Conservation (phyloP, 345 rosid genomes). For the Lagerstroemia speciosa region DNA sequence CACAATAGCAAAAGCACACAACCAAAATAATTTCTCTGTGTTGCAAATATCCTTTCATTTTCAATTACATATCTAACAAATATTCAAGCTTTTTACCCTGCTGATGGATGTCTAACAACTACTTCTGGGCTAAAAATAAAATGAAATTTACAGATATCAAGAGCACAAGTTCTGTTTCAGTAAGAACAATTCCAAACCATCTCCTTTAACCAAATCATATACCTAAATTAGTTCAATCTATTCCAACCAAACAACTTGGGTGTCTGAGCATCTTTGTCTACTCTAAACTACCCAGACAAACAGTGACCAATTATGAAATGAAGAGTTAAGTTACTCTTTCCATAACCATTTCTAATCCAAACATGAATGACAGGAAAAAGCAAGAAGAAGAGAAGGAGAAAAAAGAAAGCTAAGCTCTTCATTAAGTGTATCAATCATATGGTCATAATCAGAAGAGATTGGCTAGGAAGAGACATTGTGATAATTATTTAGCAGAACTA, state of each 20-base stretch:
- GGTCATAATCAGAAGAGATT: neutral
- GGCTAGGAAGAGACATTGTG: neutral
- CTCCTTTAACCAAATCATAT: neutral
- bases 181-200: neutral
- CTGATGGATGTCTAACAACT: too few species aligned
- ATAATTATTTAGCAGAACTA: too few species aligned
- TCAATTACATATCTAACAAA: too few species aligned
- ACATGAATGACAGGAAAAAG: neutral
- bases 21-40: neutral
- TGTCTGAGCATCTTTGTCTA: neutral
- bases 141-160: too few species aligned
- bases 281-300: neutral
- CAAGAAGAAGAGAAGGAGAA: neutral
- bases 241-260: neutral
- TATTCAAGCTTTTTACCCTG: too few species aligned
- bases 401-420: neutral
- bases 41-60: neutral
- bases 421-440: neutral
- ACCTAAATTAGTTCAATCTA: neutral
- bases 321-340: neutral
- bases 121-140: too few species aligned
- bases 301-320: neutral
- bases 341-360: neutral
- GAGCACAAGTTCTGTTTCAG: too few species aligned
- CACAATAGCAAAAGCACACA: neutral